These are phyloP conservation scores for Nothophoma quercina DNA, from an alignment of 2,329 filamentous ascomycete genomes.

Conservation along the genomic window DNA sequence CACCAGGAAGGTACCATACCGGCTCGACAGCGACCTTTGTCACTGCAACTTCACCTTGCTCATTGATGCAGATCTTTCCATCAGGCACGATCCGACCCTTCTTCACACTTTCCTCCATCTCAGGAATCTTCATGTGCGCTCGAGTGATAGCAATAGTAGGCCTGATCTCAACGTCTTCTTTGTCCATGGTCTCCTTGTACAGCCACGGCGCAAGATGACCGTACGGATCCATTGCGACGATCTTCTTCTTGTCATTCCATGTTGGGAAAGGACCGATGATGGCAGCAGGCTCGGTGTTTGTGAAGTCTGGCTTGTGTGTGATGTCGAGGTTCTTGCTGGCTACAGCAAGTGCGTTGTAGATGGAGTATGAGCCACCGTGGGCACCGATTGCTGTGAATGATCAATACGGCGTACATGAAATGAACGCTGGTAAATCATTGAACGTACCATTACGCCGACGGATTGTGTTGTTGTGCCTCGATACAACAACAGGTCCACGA, in stretches of 20 bases:
- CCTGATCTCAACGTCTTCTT: slow-evolving; percentile 82
- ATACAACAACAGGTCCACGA: slow-evolving; percentile 89
- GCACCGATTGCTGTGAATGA: slow-evolving; percentile 66
- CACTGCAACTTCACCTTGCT: slow-evolving; percentile 85
- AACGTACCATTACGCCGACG: slow-evolving; percentile 76
- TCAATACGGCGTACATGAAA: slow-evolving; percentile 20
- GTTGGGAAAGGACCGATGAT: slow-evolving; percentile 87
- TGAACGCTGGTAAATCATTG: not conserved
- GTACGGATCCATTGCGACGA: slow-evolving; percentile 95
- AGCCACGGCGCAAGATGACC: slow-evolving; percentile 87
- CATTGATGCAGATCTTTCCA: slow-evolving; percentile 89
- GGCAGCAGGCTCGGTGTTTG: slow-evolving; percentile 90
- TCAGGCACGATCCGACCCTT: slow-evolving; percentile 78
- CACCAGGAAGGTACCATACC: slow-evolving; percentile 65
- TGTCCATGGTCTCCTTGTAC: slow-evolving; percentile 79
- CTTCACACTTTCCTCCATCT: slow-evolving; percentile 87
- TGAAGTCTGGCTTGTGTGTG: slow-evolving; percentile 80
- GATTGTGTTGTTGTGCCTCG: slow-evolving; percentile 76
- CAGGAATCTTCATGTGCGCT: slow-evolving; percentile 95
- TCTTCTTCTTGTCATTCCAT: slow-evolving; percentile 91
- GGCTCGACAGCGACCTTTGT: slow-evolving; percentile 98
- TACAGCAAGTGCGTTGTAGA: slow-evolving; percentile 92
- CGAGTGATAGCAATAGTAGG: slow-evolving; percentile 92
- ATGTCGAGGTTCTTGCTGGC: slow-evolving; percentile 87
- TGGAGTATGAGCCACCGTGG: slow-evolving; percentile 91